Base-by-base conservation (phyloP, 140 eudicot genomes). In the Stevia rebaudiana region DNA sequence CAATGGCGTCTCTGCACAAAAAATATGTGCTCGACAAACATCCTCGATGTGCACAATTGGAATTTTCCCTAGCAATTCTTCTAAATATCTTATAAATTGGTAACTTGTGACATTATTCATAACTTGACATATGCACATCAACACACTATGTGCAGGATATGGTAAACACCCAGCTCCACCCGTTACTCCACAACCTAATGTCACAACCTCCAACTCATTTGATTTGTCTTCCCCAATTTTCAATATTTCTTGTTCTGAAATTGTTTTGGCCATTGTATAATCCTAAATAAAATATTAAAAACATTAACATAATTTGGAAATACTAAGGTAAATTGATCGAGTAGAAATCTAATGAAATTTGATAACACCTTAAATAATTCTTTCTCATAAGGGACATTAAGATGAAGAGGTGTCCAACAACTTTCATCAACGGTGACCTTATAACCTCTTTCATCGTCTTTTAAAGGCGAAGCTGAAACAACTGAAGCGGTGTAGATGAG, bases 391-490 rank as follows among this genome's bases (percentile, higher is more conserved):
- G n/a, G n/a, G n/a, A n/a, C n/a, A n/a, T n/a, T n/a, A n/a, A n/a
- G n/a, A n/a, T n/a, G n/a, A 35, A 69, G 77, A 35, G 87, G 78
- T 11, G 81, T 84, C 94, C 89, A 84, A 64, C 95, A 84, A 13
- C 76, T 59, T 66, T 84, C 89, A 49, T 87, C 94, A 31, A 84
- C 31, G 55, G 21, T 33, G 37, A 30, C 70, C 71, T 71, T 78
- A 51, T 43, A 84, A 52, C 80, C 82, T 15, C 48, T 53, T 13
- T 78, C 94, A 65, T 82, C 89, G 0, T 84, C 80, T 37, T 79
- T 84, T 33, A 84, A 23, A 3, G 94, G 92, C 0, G 95, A 86
- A 3, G 82, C 84, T 11, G 89, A 76, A 11, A 66, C 23, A 36
- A 84, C 74, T 0, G 84, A 55, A 42, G 83, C 83, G 10, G 94